Evolutionary conservation across 352 stramenopile species (phyloP).

Genomic region (Thraustochytrium sp.): DNA sequence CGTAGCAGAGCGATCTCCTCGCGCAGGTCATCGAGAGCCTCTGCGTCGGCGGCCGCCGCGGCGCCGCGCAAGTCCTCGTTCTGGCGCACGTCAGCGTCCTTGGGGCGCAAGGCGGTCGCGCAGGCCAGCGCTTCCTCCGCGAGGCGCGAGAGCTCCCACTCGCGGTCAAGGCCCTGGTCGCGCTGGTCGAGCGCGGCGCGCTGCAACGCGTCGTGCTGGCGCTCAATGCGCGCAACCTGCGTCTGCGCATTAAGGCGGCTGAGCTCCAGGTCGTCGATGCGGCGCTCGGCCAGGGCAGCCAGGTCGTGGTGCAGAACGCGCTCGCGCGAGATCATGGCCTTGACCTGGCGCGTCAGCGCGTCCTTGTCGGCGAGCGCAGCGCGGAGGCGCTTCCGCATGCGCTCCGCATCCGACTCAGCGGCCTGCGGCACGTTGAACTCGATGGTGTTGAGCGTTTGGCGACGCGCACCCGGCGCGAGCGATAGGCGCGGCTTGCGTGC

Average conservation of each 20-base stretch:
- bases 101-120: background rate
- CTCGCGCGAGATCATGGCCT: background rate
- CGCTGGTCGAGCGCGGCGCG: background rate
- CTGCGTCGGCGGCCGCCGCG: background rate
- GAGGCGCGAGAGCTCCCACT: background rate
- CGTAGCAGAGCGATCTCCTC: background rate
- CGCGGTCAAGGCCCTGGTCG: background rate
- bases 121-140: background rate
- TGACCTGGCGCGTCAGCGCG: background rate
- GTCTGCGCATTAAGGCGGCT: background rate
- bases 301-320: background rate
- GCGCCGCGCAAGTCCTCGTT: background rate
- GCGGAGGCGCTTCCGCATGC: slow-evolving; percentile 3
- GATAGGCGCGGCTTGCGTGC: background rate
- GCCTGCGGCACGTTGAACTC: slow-evolving; percentile 23
- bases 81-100: background rate
- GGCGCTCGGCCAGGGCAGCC: background rate
- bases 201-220: background rate
- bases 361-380: background rate
- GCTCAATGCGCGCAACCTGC: background rate
- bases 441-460: background rate
- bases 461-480: background rate
- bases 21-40: background rate
- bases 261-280: background rate
- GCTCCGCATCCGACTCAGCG: slow-evolving; percentile 12